phyloP scores from a whole-genome alignment of 2,329 filamentous ascomycete genomes.

The Cladosporium colombiae region DNA sequence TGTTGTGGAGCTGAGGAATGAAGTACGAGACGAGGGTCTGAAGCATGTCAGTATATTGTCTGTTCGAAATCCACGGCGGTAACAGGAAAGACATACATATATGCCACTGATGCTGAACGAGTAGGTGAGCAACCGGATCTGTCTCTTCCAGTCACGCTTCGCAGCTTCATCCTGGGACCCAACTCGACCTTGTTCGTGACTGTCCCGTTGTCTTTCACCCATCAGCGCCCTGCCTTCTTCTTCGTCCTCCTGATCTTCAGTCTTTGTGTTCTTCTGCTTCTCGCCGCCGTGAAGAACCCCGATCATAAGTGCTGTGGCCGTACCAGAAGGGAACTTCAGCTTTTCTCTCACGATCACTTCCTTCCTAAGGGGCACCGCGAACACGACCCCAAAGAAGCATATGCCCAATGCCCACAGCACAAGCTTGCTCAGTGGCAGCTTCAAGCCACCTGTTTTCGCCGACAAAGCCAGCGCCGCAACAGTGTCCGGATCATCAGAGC shows the following conservation, averaged over 20 bases:
- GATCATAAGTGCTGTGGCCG: slow-evolving; percentile 92
- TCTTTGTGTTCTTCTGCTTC: slow-evolving; percentile 32
- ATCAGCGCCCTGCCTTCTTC: slow-evolving; percentile 41
- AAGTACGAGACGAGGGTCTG: slow-evolving; percentile 89
- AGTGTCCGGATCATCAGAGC: slow-evolving; percentile 27
- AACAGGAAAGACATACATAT: slow-evolving; percentile 42
- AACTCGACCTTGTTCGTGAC: neutral
- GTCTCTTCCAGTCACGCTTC: slow-evolving; percentile 59
- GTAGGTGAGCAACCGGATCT: slow-evolving; percentile 60
- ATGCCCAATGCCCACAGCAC: slow-evolving; percentile 89
- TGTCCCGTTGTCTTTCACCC: slow-evolving; percentile 19
- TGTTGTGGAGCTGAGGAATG: slow-evolving; percentile 75
- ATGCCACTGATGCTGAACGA: slow-evolving; percentile 62
- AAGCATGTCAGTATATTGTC: neutral
- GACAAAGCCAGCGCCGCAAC: slow-evolving; percentile 24
- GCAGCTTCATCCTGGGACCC: slow-evolving; percentile 11
- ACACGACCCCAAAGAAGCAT: slow-evolving; percentile 95
- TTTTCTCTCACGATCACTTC: slow-evolving; percentile 94
- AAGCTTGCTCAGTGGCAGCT: slow-evolving; percentile 65
- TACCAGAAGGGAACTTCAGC: slow-evolving; percentile 91
- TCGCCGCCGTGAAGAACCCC: slow-evolving; percentile 75
- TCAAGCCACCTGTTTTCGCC: slow-evolving; percentile 31
- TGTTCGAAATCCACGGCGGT: neutral
- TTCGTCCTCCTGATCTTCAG: slow-evolving; percentile 22
- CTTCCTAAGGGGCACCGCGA: slow-evolving; percentile 84